phyloP scores from a whole-genome alignment of 2,329 filamentous ascomycete species.

The Ophiostoma himal-ulmi region DNA sequence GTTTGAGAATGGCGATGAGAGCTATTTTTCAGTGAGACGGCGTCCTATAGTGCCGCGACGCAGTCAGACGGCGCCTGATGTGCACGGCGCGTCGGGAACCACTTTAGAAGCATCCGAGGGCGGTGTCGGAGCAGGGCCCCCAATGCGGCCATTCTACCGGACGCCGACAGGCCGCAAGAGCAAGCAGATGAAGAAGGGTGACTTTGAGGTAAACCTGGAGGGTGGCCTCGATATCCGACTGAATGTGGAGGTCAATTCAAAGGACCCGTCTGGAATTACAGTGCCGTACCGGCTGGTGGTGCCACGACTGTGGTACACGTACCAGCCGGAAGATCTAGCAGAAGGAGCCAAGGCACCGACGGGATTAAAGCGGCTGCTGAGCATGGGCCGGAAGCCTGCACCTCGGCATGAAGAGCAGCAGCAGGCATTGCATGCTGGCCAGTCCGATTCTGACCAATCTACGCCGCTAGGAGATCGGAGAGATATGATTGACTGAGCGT shows the following conservation, averaged over 20 bases:
- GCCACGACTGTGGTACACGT: slow-evolving; percentile 64
- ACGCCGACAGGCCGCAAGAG: slow-evolving; percentile 62
- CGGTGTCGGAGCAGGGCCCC: background rate
- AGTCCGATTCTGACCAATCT: background rate
- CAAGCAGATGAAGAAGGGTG: slow-evolving; percentile 53
- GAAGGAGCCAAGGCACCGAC: slow-evolving; percentile 31
- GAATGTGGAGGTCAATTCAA: slow-evolving; percentile 81
- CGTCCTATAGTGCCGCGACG: slow-evolving; percentile 26
- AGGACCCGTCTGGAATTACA: slow-evolving; percentile 82
- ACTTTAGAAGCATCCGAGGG: slow-evolving; percentile 7
- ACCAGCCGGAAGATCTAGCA: slow-evolving; percentile 39
- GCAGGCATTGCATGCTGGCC: background rate
- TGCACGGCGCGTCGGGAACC: background rate
- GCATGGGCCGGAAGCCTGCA: slow-evolving; percentile 35
- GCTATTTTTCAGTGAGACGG: slow-evolving; percentile 47
- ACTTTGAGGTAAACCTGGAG: slow-evolving; percentile 65
- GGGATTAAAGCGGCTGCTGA: slow-evolving; percentile 43
- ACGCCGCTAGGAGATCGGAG: background rate
- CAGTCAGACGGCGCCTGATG: slow-evolving; percentile 26
- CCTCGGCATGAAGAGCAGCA: background rate
- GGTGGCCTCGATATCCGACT: slow-evolving; percentile 80
- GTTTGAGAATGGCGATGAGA: slow-evolving; percentile 52
- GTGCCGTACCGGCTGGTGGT: slow-evolving; percentile 81
- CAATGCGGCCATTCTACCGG: slow-evolving; percentile 51
- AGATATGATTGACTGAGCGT: background rate